These are phyloP conservation scores for Curvularia spicifera DNA, from an alignment of 2,329 filamentous ascomycete species.

Conservation along the genomic window DNA sequence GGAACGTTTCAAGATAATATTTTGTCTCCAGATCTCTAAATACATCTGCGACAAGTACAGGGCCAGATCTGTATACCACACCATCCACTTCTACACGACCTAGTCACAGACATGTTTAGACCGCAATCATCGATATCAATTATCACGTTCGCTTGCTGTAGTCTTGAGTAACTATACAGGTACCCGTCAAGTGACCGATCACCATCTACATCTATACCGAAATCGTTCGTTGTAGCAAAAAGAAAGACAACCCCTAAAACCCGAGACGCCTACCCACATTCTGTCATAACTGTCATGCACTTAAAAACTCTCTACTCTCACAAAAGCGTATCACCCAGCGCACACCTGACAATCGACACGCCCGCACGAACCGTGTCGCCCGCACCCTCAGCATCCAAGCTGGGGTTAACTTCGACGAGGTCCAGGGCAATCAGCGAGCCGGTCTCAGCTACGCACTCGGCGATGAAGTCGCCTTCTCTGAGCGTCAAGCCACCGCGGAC, in stretches of 20 bases:
- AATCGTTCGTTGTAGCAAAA: no score
- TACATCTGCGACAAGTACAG: no score
- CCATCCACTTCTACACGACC: no score
- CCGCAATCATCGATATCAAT: background rate
- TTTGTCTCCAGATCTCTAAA: no score
- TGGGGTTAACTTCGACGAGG: conserved; percentile 62
- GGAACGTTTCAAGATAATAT: no score
- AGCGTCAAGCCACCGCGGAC: conserved; percentile 92
- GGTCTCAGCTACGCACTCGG: conserved; percentile 67
- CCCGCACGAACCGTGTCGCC: conserved; percentile 88
- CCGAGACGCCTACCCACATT: background rate
- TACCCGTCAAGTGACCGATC: background rate
- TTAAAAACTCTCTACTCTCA: conserved; percentile 48
- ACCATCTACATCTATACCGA: background rate
- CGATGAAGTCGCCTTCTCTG: conserved; percentile 96
- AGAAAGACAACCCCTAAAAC: background rate
- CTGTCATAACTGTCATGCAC: background rate
- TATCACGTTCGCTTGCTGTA: background rate
- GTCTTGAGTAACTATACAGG: no score
- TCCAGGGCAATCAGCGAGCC: conserved; percentile 64
- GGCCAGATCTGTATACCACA: no score
- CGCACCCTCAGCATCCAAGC: conserved; percentile 64
- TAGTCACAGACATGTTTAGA: no score
- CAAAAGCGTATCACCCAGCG: conserved; percentile 87
- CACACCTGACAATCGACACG: conserved; percentile 88